These are phyloP conservation scores for Populus tremula DNA, from an alignment of 345 rosid genomes.

Conservation along the genomic window DNA sequence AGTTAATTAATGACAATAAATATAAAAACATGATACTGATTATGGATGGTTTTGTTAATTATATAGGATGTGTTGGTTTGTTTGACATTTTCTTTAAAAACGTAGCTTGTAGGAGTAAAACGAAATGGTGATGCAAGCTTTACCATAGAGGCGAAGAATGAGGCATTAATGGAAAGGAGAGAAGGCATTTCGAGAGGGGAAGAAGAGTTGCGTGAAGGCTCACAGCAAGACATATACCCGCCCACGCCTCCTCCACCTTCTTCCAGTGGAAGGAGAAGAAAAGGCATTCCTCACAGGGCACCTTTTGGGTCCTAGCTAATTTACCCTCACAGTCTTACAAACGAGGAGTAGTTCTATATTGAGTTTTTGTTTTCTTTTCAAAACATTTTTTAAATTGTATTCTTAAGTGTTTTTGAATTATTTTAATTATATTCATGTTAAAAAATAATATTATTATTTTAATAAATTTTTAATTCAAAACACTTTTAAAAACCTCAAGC, in stretches of 20 bases:
- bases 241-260: slow-evolving; percentile 54
- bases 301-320: slow-evolving; percentile 57
- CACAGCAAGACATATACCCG: slow-evolving; percentile 55
- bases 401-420: too few relatives aligned
- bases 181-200: slow-evolving; percentile 42
- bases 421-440: too few relatives aligned
- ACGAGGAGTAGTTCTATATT: not conserved
- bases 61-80: not conserved
- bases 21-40: too few relatives aligned
- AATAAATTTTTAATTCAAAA: too few relatives aligned
- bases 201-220: slow-evolving; percentile 61
- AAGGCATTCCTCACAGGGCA: slow-evolving; percentile 84
- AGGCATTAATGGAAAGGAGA: slow-evolving; percentile 37
- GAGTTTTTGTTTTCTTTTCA: too few relatives aligned
- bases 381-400: too few relatives aligned
- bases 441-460: too few relatives aligned
- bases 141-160: slow-evolving; percentile 42
- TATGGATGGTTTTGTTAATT: not conserved
- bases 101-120: slow-evolving; percentile 70
- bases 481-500: too few relatives aligned
- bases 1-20: too few relatives aligned
- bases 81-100: not conserved
- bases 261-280: slow-evolving; percentile 73
- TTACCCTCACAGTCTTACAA: not conserved
- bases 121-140: slow-evolving; percentile 59